Conservation (phyloP, 2,329 filamentous ascomycete genomes). For the Aureobasidium sp. region DNA sequence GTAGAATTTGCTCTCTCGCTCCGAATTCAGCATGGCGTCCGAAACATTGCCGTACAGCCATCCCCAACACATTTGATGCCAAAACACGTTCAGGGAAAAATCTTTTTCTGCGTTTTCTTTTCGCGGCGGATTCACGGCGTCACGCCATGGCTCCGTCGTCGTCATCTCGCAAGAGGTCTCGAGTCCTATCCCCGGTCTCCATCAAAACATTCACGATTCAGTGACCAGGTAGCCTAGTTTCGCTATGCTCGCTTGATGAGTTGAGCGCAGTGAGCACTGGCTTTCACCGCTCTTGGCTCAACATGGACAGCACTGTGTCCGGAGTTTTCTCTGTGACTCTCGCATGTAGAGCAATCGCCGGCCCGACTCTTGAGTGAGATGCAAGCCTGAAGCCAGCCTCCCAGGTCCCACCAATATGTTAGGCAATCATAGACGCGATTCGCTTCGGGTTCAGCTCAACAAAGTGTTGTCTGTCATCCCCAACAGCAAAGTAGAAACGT, state of each 20-base stretch:
- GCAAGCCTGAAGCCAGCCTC: background rate
- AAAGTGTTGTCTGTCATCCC: background rate
- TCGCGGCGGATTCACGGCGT: slow-evolving; percentile 14
- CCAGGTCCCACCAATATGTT: slow-evolving; percentile 4
- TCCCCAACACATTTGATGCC: slow-evolving; percentile 10
- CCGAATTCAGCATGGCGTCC: slow-evolving; percentile 10
- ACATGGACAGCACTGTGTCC: background rate
- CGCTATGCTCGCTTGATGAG: background rate
- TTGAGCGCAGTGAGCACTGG: slow-evolving; percentile 1
- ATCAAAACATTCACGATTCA: slow-evolving; percentile 4
- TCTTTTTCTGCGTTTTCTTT: slow-evolving; percentile 1
- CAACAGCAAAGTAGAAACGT: background rate
- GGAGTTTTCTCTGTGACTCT: slow-evolving; percentile 14
- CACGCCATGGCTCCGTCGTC: slow-evolving; percentile 4
- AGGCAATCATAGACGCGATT: background rate
- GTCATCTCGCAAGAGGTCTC: slow-evolving; percentile 1
- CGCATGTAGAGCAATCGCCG: background rate
- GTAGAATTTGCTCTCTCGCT: slow-evolving; percentile 11
- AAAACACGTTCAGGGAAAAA: slow-evolving; percentile 2
- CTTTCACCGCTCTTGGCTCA: background rate
- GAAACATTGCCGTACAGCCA: slow-evolving; percentile 14
- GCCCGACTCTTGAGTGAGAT: slow-evolving; percentile 10
- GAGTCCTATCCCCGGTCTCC: background rate
- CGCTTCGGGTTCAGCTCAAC: slow-evolving; percentile 2
- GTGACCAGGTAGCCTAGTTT: background rate